These are phyloP conservation scores for Heliosperma pusillum DNA, from an alignment of 148 eudicot species.

Conservation along the genomic window DNA sequence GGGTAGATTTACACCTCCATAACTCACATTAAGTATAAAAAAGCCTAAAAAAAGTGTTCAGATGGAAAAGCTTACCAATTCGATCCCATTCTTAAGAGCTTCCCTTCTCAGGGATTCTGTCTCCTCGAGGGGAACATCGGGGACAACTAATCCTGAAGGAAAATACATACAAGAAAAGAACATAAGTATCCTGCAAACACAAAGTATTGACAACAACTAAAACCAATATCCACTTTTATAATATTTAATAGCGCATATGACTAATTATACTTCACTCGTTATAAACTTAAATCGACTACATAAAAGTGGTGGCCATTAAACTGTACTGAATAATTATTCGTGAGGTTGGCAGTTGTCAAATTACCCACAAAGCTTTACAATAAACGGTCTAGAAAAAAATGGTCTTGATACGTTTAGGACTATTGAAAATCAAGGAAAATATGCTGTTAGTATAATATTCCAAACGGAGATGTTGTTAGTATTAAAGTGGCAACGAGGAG, in stretches of 20 bases:
- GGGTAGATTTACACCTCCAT: no score
- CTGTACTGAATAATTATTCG: background rate
- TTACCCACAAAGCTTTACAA: no score
- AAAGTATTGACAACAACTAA: background rate
- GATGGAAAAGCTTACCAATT: constrained; percentile 53
- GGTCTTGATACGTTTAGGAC: no score
- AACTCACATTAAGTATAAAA: no score
- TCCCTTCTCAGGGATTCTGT: constrained; percentile 69
- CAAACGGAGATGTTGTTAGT: no score
- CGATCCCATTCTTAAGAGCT: constrained; percentile 67
- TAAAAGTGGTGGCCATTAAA: background rate
- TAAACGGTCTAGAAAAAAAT: no score
- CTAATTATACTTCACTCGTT: background rate
- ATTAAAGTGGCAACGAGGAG: no score
- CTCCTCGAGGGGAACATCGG: constrained; percentile 96
- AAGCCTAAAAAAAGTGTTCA: background rate
- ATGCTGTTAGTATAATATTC: no score
- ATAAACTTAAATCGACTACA: background rate
- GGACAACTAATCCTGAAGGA: constrained; percentile 83
- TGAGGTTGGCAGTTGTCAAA: background rate
- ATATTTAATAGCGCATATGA: background rate
- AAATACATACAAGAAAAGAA: background rate
- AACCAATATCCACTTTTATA: background rate
- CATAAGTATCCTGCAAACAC: background rate
- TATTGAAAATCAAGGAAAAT: no score